Evolutionary conservation across 257 asterid species (phyloP), one percentile per base, ranked within the genome.

Genomic region (Nicotiana attenuata): DNA sequence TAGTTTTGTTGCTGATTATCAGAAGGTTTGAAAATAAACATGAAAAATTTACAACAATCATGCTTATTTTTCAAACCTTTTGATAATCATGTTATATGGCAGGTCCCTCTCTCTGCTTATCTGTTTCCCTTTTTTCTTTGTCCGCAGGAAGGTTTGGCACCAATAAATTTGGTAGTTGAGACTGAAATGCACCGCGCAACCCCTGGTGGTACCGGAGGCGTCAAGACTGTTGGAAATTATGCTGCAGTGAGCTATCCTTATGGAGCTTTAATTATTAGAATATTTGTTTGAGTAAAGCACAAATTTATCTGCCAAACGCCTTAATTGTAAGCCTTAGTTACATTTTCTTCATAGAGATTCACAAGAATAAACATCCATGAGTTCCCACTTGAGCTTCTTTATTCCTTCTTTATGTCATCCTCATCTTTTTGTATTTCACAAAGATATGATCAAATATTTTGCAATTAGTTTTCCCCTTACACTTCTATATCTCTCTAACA

Each of bases 131-230:
- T 57, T 57, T 73, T 14, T 47, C 61, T 73, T 15, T 82, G 53
- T 81, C 75, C 41, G 26, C 94, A 96, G 98, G 98, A 94, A 91
- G 98, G 99, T 79, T 85, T 96, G 92, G 93, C 99, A 45, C 98
- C 99, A 38, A 93, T 96, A 82, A 88, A 96, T 87, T 89, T 96
- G 92, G 85, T 94, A 64, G 93, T 96, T 81, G 99, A 94, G 89
- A 93, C 97, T 53, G 97, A 93, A 82, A 83, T 92, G 91, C 98
- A 96, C 88, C 95, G 99, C 47, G 97, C 99, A 65, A 90, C 98
- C 69, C 99, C 98, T 80, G 99, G 99, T 29, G 99, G 99, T 85
- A 96, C 99, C 77, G 98, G 98, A 86, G 94, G 98, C 79, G 93
- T 96, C 83, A 96, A 96, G 92, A 92, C 98, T 41, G 88, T 96